Percentiles rank a stretch among this genome's conserved stretches.
These are phyloP conservation scores for Tylopilus plumbeoviolaceoides DNA, from an alignment of 768 basidiomycete genomes.

Conservation along the genomic window DNA sequence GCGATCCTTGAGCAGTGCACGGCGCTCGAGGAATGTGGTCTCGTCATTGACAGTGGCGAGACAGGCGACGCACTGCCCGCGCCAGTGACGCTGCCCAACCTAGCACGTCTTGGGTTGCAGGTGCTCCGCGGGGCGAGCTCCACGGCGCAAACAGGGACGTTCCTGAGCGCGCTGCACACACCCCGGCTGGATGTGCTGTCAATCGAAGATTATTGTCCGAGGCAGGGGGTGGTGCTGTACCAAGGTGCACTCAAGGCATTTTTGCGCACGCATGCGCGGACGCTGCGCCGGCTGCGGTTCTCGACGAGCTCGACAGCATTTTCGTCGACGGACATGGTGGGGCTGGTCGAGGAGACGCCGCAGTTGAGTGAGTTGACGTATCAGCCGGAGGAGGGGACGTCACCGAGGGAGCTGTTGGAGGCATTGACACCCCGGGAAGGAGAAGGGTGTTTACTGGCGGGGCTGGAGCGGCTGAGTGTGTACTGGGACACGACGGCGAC, in stretches of 20 bases:
- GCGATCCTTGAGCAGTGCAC: constrained; percentile 18
- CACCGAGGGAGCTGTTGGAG: constrained; percentile 15
- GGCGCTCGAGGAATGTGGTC: constrained; percentile 19
- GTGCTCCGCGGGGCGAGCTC: constrained; percentile 13
- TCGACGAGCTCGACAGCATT: constrained; percentile 15
- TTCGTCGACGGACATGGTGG: constrained; percentile 15
- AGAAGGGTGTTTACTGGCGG: constrained; percentile 13
- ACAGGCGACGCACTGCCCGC: constrained; percentile 6
- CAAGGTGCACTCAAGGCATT: constrained; percentile 14
- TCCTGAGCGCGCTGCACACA: constrained; percentile 1
- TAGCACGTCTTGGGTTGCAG: constrained; percentile 17
- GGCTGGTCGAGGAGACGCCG: constrained; percentile 10
- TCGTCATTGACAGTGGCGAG: constrained; percentile 12
- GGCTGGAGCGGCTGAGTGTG: constrained; percentile 17
- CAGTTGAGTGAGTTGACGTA: constrained; percentile 1
- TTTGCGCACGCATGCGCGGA: constrained; percentile 6
- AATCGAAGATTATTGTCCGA: constrained; percentile 19
- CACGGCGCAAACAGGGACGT: constrained; percentile 18
- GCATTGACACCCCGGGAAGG: constrained; percentile 20
- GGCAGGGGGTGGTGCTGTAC: constrained; percentile 12
- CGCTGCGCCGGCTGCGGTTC: constrained; percentile 15
- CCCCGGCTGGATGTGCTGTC: neutral
- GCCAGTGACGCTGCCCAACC: constrained; percentile 11
- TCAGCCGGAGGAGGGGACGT: constrained; percentile 21
- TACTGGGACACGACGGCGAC: constrained; percentile 27